phyloP scores from a whole-genome alignment of 208 protist genomes.

The Wallacemonas sp. region DNA sequence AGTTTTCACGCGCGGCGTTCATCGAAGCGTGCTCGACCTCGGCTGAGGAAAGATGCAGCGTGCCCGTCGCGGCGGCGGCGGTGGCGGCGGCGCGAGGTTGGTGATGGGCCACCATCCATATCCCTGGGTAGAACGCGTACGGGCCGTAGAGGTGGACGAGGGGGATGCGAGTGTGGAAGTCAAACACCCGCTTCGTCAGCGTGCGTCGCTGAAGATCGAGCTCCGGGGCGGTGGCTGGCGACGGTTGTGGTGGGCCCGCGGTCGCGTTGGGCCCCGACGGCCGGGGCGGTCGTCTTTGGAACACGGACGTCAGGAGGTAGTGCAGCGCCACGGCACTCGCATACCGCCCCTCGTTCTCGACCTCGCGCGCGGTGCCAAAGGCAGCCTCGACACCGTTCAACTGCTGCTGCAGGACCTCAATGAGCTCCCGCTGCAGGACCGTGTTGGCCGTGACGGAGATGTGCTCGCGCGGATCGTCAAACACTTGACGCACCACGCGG shows the following conservation, averaged over 20 bases:
- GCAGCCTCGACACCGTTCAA: constrained; percentile 22
- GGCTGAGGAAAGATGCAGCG: too few species aligned
- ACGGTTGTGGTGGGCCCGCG: background rate
- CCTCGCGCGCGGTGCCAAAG: constrained; percentile 37
- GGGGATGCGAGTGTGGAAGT: constrained; percentile 16
- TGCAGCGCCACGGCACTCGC: constrained; percentile 60
- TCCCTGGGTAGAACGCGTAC: constrained; percentile 32
- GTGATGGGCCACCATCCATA: constrained; percentile 7
- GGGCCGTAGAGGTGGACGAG: background rate
- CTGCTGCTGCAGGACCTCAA: constrained; percentile 30
- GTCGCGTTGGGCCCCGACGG: background rate
- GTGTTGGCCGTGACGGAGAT: constrained; percentile 48
- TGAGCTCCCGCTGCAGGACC: constrained; percentile 65
- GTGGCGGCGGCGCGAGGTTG: background rate
- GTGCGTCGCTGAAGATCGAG: constrained; percentile 11
- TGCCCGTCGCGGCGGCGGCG: too few species aligned
- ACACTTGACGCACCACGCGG: constrained; percentile 53
- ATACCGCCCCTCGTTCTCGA: constrained; percentile 20
- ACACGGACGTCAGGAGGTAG: constrained; percentile 45
- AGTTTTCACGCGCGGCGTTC: constrained; percentile 35
- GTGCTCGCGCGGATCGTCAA: constrained; percentile 39
- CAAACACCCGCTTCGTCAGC: constrained; percentile 12
- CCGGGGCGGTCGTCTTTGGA: background rate
- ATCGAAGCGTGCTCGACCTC: background rate
- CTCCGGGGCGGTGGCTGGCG: background rate